Conservation (phyloP, 305 asterid genomes). For the Fraxinus ornus region DNA sequence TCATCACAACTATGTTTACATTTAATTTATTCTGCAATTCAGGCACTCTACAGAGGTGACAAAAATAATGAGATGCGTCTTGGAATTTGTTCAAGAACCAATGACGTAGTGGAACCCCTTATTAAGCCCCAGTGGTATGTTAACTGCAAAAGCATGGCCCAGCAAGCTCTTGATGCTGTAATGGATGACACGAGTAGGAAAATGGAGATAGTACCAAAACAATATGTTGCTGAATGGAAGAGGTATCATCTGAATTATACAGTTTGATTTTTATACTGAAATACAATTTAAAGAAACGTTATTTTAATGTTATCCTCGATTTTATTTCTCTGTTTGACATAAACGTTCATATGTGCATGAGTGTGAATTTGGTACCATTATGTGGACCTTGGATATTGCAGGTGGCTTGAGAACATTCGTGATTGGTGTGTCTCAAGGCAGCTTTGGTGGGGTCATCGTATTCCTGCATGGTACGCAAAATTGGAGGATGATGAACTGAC, state of each 20-base stretch:
- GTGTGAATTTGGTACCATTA: slow-evolving; percentile 16
- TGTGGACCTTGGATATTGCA: slow-evolving; percentile 25
- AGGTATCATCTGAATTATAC: slow-evolving; percentile 36
- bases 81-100: slow-evolving; percentile 85
- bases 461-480: too few species aligned
- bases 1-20: not conserved
- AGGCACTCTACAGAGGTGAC: slow-evolving; percentile 68
- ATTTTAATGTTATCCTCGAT: not conserved
- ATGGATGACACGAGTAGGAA: slow-evolving; percentile 46
- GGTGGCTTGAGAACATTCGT: too few species aligned
- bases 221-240: slow-evolving; percentile 79
- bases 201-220: slow-evolving; percentile 83
- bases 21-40: not conserved
- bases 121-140: slow-evolving; percentile 96
- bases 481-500: too few species aligned
- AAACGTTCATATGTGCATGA: not conserved
- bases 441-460: too few species aligned
- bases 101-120: slow-evolving; percentile 88
- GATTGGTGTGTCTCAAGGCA: too few species aligned
- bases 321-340: not conserved
- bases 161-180: slow-evolving; percentile 66
- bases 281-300: not conserved
- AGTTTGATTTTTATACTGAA: not conserved
- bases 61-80: slow-evolving; percentile 86
- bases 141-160: slow-evolving; percentile 56